Evolutionary conservation across 306 rosid species (phyloP).

Genomic region (Oxytropis ochrocephala): DNA sequence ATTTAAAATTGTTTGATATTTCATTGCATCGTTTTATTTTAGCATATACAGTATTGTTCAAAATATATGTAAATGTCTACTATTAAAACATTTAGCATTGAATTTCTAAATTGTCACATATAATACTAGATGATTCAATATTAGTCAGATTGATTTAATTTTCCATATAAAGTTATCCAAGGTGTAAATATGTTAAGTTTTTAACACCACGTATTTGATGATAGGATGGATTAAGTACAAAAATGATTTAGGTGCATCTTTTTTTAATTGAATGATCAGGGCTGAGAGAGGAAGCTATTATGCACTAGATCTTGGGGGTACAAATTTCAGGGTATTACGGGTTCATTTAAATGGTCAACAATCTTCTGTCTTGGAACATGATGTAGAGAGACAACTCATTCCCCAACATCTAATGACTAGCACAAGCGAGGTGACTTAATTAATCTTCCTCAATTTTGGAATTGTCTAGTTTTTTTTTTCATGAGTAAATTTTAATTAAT

Average conservation of each 20-base stretch:
- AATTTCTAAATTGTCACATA: too few relatives aligned
- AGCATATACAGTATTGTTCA: too few relatives aligned
- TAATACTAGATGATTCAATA: too few relatives aligned
- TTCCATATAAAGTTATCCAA: too few relatives aligned
- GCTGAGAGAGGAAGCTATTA: constrained; percentile 66
- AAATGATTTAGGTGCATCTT: not conserved
- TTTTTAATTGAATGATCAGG: constrained; percentile 31
- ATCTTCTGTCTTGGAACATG: constrained; percentile 39
- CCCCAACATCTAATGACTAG: constrained; percentile 62
- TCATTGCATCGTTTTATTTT: too few relatives aligned
- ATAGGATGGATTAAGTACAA: not conserved
- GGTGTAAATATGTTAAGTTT: too few relatives aligned
- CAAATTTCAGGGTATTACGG: constrained; percentile 74
- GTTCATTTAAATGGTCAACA: constrained; percentile 50
- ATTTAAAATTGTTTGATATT: too few relatives aligned
- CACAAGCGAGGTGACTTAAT: constrained; percentile 54
- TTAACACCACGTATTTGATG: not conserved
- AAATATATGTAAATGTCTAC: too few relatives aligned
- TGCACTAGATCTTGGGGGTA: constrained; percentile 74
- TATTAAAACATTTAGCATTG: too few relatives aligned
- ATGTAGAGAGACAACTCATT: constrained; percentile 49
- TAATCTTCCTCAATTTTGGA: not conserved
- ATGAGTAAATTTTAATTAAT: not conserved
- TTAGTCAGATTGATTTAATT: too few relatives aligned
- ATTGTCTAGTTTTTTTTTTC: not conserved